phyloP scores from a whole-genome alignment of 192 early-diverging fungal species.

The Endogone sp. region DNA sequence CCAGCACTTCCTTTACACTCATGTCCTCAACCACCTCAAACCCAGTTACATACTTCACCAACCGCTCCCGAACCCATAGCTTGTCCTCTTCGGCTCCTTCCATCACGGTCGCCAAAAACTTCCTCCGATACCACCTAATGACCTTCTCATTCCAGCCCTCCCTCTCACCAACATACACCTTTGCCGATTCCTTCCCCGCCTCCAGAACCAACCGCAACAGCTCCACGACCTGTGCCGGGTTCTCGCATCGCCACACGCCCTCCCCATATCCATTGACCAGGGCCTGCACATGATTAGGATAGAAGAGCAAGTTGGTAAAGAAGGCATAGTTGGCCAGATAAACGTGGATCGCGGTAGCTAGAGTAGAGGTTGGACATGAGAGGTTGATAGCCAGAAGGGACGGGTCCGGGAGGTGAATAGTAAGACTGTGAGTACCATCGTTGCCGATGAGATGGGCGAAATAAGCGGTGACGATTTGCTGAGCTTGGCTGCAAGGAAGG shows the following conservation, averaged over 20 bases:
- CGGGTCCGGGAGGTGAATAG: slow-evolving; percentile 8
- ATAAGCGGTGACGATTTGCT: slow-evolving; percentile 11
- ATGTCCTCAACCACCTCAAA: too few relatives aligned
- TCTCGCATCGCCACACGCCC: slow-evolving; percentile 18
- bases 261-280: slow-evolving; percentile 17
- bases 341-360: slow-evolving; percentile 2
- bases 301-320: slow-evolving; percentile 19
- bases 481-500: slow-evolving; percentile 9
- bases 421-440: background rate
- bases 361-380: background rate
- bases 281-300: slow-evolving; percentile 9
- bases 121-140: background rate
- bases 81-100: background rate
- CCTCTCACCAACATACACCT: background rate
- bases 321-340: slow-evolving; percentile 16
- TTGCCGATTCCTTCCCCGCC: background rate
- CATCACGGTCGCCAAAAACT: background rate
- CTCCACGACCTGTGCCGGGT: background rate
- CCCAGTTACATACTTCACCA: background rate
- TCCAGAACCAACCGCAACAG: background rate
- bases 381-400: background rate
- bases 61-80: background rate
- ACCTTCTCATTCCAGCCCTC: background rate
- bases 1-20: background rate
- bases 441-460: background rate